phyloP scores from a whole-genome alignment of 2,329 filamentous ascomycete genomes.

The Aspergillus floridensis region DNA sequence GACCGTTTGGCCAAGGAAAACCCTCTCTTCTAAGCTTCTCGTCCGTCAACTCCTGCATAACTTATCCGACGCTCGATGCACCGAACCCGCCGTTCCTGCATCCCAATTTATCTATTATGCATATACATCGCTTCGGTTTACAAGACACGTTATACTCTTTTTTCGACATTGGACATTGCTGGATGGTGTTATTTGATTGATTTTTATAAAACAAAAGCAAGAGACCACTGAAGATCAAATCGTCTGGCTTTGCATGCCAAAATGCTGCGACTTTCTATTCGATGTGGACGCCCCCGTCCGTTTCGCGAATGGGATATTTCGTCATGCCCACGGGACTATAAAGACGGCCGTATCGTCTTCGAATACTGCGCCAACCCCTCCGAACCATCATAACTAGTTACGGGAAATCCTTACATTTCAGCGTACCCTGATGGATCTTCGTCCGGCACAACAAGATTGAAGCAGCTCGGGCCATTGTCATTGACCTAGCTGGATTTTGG shows the following conservation, averaged over 20 bases:
- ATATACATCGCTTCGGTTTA: conserved; percentile 11
- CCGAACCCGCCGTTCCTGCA: background rate
- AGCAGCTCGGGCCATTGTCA: background rate
- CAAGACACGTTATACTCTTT: background rate
- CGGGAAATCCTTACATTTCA: background rate
- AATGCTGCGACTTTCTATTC: background rate
- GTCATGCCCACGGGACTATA: background rate
- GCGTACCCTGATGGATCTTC: background rate
- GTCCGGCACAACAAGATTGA: background rate
- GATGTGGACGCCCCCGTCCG: background rate
- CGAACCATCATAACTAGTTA: background rate
- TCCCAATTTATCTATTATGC: conserved; percentile 13
- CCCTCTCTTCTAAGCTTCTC: conserved; percentile 28
- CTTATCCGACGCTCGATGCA: background rate
- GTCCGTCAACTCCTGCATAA: background rate
- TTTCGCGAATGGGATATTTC: background rate
- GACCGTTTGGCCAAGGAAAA: conserved; percentile 63
- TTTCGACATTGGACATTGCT: conserved; percentile 7
- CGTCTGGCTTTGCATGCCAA: background rate
- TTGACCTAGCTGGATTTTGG: background rate
- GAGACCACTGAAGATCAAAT: background rate
- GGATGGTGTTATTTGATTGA: conserved; percentile 16
- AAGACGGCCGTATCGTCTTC: background rate
- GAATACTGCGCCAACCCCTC: background rate
- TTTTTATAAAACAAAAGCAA: conserved; percentile 21